A percentile compares a stretch with the other conserved stretches of the same genome.
Conservation (phyloP, 208 protist species). For the Trypanosoma avium region DNA sequence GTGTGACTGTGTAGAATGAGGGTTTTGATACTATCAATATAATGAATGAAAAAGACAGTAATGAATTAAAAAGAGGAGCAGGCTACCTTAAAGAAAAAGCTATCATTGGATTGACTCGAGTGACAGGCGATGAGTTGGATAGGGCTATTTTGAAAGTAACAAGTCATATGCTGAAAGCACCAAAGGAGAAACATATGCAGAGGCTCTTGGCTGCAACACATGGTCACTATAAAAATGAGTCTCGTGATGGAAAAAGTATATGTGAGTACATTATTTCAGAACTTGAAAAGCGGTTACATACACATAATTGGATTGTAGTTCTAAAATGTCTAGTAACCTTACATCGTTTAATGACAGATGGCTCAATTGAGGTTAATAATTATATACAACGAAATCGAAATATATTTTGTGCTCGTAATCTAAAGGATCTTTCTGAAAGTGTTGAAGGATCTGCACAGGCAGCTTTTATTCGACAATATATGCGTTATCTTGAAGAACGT, state of each 20-base stretch:
- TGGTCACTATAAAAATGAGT: slow-evolving; percentile 37
- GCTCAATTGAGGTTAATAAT: slow-evolving; percentile 55
- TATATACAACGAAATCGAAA: slow-evolving; percentile 44
- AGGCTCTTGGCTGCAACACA: slow-evolving; percentile 65
- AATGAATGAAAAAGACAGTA: slow-evolving; percentile 40
- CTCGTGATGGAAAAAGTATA: slow-evolving; percentile 17
- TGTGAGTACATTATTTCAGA: slow-evolving; percentile 72
- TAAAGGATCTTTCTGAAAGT: slow-evolving; percentile 62
- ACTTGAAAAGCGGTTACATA: slow-evolving; percentile 73
- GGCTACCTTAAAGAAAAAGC: slow-evolving; percentile 87
- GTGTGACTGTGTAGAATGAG: not conserved
- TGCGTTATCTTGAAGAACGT: slow-evolving; percentile 55
- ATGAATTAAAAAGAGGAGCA: slow-evolving; percentile 65
- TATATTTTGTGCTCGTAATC: slow-evolving; percentile 45
- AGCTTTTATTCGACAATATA: slow-evolving; percentile 71
- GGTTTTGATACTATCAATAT: not conserved
- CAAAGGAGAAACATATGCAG: slow-evolving; percentile 88
- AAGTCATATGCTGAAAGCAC: slow-evolving; percentile 81
- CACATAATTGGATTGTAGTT: slow-evolving; percentile 85
- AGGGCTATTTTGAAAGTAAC: slow-evolving; percentile 81
- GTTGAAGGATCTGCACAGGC: slow-evolving; percentile 42
- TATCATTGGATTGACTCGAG: slow-evolving; percentile 53
- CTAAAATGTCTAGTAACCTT: slow-evolving; percentile 78
- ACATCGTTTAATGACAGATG: slow-evolving; percentile 69
- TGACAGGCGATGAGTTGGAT: slow-evolving; percentile 72